phyloP scores from a whole-genome alignment of 2,329 filamentous ascomycete species.

The Chaetomium olivaceum region DNA sequence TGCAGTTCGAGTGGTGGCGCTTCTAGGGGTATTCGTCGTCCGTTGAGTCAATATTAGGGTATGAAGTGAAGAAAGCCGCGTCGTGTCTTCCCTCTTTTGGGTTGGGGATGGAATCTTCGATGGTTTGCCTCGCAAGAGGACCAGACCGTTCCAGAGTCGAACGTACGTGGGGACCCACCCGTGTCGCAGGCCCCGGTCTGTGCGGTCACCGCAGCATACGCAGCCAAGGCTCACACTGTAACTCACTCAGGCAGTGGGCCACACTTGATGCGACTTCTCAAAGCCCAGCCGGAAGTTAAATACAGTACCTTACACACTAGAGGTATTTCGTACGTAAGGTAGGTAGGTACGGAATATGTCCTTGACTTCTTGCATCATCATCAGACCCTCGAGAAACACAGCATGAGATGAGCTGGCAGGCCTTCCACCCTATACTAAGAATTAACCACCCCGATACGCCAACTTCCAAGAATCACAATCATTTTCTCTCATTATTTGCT shows the following conservation, averaged over 20 bases:
- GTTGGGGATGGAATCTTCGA: slow-evolving; percentile 16
- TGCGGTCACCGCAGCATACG: not conserved
- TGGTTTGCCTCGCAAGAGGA: slow-evolving; percentile 13
- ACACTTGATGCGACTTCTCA: not conserved
- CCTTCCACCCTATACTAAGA: not conserved
- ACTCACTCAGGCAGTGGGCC: not conserved
- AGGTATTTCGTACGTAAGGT: too few species aligned
- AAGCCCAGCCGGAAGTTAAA: too few species aligned
- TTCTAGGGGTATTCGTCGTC: not conserved
- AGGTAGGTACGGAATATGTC: too few species aligned
- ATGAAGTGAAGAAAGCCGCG: not conserved
- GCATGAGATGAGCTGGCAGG: not conserved
- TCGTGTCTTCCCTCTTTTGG: slow-evolving; percentile 7
- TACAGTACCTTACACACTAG: too few species aligned
- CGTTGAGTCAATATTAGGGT: not conserved
- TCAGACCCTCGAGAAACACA: not conserved
- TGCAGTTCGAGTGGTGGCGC: not conserved
- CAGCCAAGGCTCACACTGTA: not conserved
- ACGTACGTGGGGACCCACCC: slow-evolving; percentile 16
- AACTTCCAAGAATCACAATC: not conserved
- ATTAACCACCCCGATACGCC: not conserved
- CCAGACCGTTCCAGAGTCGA: slow-evolving; percentile 2
- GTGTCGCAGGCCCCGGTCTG: slow-evolving; percentile 14
- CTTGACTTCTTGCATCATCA: not conserved
- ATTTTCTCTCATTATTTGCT: not conserved